Evolutionary conservation across 2,329 filamentous ascomycete species (phyloP).

Genomic region (Pseudogymnoascus sp.): DNA sequence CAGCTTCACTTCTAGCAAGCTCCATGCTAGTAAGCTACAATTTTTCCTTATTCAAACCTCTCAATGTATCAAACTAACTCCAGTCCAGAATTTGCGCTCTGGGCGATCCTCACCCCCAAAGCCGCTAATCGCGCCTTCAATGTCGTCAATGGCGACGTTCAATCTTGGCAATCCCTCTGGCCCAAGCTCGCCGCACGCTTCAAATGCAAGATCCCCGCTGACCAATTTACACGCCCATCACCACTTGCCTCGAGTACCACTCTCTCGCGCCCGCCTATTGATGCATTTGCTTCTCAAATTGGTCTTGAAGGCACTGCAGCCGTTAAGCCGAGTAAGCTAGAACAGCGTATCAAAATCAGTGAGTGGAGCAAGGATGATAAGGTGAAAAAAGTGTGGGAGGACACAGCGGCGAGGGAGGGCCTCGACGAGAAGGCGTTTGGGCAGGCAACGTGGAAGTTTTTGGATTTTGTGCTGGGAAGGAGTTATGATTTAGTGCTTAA

Average conservation of each 20-base stretch:
- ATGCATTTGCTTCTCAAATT: conserved; percentile 18
- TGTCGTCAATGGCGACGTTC: conserved; percentile 32
- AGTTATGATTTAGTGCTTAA: conserved; percentile 31
- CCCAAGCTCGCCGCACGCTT: conserved; percentile 32
- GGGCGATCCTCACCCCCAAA: conserved; percentile 15
- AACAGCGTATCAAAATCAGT: conserved; percentile 20
- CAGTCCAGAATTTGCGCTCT: conserved; percentile 5
- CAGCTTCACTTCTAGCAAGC: neutral
- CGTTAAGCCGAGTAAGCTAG: conserved; percentile 23
- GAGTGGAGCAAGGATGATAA: conserved; percentile 14
- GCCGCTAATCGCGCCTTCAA: conserved; percentile 35
- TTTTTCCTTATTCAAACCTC: neutral
- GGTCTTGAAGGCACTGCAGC: conserved; percentile 22
- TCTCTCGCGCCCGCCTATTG: conserved; percentile 20
- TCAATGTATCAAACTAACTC: neutral
- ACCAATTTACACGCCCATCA: neutral
- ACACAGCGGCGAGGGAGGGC: conserved; percentile 10
- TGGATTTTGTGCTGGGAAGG: conserved; percentile 36
- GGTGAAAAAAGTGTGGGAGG: conserved; percentile 13
- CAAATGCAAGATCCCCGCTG: conserved; percentile 17
- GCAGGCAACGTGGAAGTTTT: conserved; percentile 37
- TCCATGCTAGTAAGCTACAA: neutral
- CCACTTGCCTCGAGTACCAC: neutral
- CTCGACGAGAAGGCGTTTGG: conserved; percentile 18
- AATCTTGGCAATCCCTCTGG: conserved; percentile 34